Evolutionary conservation across 2,329 filamentous ascomycete genomes (phyloP), one percentile per base, ranked within the genome.

Genomic region (Nigrospora oryzae): DNA sequence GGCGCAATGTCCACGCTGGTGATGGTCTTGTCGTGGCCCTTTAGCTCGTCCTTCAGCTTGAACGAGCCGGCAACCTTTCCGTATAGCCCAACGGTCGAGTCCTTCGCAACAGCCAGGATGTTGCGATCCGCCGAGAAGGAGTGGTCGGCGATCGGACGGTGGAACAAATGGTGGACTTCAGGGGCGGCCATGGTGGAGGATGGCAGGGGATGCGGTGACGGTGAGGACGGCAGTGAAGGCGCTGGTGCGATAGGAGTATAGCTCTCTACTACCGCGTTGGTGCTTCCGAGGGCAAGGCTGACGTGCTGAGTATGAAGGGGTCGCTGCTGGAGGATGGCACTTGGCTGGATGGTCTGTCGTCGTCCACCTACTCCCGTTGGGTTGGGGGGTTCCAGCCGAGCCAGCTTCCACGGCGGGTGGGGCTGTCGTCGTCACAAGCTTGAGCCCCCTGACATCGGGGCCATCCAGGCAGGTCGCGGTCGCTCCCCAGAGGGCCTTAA

Each of bases 1-100:
- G 89, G 87, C 2, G 93, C 91, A 69, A 98, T 95, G 60, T 98
- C 93, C 19, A 98, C 89, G 56, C 93, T 85, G 2, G 93, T 98
- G 42, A 98, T 88, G 1, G 83, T 90, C 74, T 98, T 98, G 66
- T 98, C 94, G 60, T 98, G 93, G 38, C 90, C 93, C 61, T 90
- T 93, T 48, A 98, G 76, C 70, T 96, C 89, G 65, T 97, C 89
- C 63, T 91, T 84, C 53, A 96, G 74, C 63, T 81, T 81, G 69
- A 90, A 96, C 53, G 81, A 78, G 59, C 71, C 81, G 61, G 86
- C 89, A 46, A 75, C 75, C 56, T 75, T 78, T 58, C 77, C 73
- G 66, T 96, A 97, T 36, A 98, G 82, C 73, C 96, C 89, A 59
- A 98, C 84, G 55, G 81, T 79, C 61, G 84, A 89, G 63, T 97